Base-by-base conservation (phyloP, 345 rosid species). In the Aethionema arabicum region DNA sequence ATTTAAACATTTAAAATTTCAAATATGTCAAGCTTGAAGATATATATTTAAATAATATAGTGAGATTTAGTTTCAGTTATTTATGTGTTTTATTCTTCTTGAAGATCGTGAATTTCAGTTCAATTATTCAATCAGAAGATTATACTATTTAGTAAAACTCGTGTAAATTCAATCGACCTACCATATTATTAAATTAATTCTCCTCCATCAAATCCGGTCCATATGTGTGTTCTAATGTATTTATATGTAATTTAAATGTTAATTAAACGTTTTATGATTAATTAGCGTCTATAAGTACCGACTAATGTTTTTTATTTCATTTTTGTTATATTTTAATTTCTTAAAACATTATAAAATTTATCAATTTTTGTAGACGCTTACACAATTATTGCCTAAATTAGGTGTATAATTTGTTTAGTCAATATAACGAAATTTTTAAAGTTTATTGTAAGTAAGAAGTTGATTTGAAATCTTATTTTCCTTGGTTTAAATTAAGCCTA, bases 111-210 rank as follows among this genome's bases (percentile, higher is more conserved):
- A 58, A 40, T 48, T 42, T 69, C 68, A 70, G 69, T 35, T 50
- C 74, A 63, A 63, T 70, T 41, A 56, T 70, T 70, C 65, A 70
- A 56, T 59, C 50, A 56, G 60, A 70, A 70, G 47, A 70, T 39
- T 35, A 63, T 40, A 70, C n/a, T 56, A 49, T 41, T 37, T 53
- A 43, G 46, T 42, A 51, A 21, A 42, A 70, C 15, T 37, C 27
- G 44, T 45, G 44, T 48, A 32, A 66, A 40, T 12, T 30, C 16
- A 45, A 10, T 54, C 51, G 12, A 69, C 62, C 68, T 54, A 48
- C 57, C 56, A 11, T 10, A 32, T 53, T 35, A 48, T 16, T 55
- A 54, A 48, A 47, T 3, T 32, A 12, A 51, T 52, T 56, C 11
- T 6, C 33, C 56, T 55, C 60, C 69, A 50, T 59, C 59, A 48